A percentile compares a stretch with the other conserved stretches of the same genome.
These are phyloP conservation scores for Alternaria triticimaculans DNA, from an alignment of 2,329 filamentous ascomycete species.

Conservation along the genomic window DNA sequence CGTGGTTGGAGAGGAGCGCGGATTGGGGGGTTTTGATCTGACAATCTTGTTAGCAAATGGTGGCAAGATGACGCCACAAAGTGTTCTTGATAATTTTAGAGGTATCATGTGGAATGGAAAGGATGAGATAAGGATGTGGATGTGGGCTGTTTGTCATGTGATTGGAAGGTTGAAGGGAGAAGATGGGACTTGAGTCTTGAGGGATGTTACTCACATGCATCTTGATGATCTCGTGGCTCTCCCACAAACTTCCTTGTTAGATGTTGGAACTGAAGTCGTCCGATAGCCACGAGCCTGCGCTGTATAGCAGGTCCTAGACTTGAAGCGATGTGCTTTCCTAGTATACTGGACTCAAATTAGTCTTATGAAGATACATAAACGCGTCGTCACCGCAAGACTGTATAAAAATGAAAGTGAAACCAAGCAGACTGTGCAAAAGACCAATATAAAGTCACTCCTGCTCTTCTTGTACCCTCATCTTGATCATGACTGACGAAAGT, in stretches of 20 bases:
- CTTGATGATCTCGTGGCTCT: not conserved
- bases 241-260: not conserved
- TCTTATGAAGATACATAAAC: not conserved
- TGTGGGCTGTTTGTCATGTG: not conserved
- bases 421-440: not conserved
- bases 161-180: not conserved
- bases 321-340: not conserved
- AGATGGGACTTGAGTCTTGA: no score
- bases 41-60: not conserved
- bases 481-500: not conserved
- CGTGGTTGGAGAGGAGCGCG: constrained; percentile 73
- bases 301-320: not conserved
- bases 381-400: no score
- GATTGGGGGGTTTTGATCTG: constrained; percentile 72
- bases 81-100: not conserved
- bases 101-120: not conserved
- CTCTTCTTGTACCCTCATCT: not conserved
- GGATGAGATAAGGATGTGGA: not conserved
- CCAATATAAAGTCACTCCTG: not conserved
- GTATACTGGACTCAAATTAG: not conserved
- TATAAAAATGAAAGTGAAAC: not conserved
- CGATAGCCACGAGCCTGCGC: not conserved
- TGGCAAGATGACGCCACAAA: not conserved
- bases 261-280: fast-evolving
- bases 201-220: not conserved